A percentile compares a stretch with the other conserved stretches of the same genome.
Conservation (phyloP, 2,329 filamentous ascomycete genomes). For the Septoria linicola region DNA sequence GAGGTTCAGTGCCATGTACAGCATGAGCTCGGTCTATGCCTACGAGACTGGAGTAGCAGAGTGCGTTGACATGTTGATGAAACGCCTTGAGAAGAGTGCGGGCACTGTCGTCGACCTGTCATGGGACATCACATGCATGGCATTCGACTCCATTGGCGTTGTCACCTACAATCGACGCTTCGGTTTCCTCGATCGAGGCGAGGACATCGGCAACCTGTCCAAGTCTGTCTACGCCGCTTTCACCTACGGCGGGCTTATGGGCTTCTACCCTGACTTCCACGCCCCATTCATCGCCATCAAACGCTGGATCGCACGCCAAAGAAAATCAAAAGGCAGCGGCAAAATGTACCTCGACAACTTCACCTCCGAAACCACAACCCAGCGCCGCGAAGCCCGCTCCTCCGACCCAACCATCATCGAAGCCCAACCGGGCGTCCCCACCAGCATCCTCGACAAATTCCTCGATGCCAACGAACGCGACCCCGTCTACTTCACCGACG, state of each 20-base stretch:
- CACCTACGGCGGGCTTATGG: slow-evolving; percentile 12
- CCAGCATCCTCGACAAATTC: slow-evolving; percentile 41
- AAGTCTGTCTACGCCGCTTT: slow-evolving; percentile 10
- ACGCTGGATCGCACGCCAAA: slow-evolving; percentile 1
- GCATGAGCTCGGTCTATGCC: slow-evolving; percentile 15
- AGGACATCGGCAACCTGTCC: slow-evolving; percentile 33
- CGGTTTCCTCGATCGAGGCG: slow-evolving; percentile 41
- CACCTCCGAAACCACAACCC: slow-evolving; percentile 10
- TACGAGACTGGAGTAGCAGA: slow-evolving; percentile 15
- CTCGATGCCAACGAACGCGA: slow-evolving; percentile 40
- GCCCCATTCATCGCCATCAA: slow-evolving; percentile 1
- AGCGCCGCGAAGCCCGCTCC: slow-evolving; percentile 12
- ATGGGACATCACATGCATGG: slow-evolving; percentile 22
- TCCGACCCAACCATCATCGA: neutral
- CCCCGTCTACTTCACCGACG: slow-evolving; percentile 39
- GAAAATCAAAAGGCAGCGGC: slow-evolving; percentile 10
- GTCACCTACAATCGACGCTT: slow-evolving; percentile 39
- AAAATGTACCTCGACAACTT: slow-evolving; percentile 20
- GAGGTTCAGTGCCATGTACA: slow-evolving; percentile 16
- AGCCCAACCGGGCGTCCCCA: neutral
- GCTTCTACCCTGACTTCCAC: slow-evolving; percentile 13
- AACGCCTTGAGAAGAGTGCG: slow-evolving; percentile 3
- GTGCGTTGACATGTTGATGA: slow-evolving; percentile 7
- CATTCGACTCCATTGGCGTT: slow-evolving; percentile 42
- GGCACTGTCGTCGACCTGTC: slow-evolving; percentile 11